Percentiles rank a stretch among this genome's conserved stretches.
Evolutionary conservation across 768 basidiomycete species (phyloP).

Genomic region (Leccinum sublutescens): DNA sequence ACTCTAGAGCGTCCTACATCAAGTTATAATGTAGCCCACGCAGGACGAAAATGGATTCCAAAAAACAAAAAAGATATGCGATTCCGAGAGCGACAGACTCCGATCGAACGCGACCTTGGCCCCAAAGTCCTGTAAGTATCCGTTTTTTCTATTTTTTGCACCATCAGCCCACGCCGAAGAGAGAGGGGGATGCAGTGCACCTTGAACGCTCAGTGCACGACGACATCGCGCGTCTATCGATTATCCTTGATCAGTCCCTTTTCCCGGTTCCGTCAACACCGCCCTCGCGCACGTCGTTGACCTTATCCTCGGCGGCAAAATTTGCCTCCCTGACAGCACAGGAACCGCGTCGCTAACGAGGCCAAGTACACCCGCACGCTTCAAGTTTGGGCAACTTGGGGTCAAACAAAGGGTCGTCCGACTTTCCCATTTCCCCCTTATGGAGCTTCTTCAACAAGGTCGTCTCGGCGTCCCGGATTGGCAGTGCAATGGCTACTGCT

Average conservation of each 20-base stretch:
- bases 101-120: constrained; percentile 60
- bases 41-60: no score
- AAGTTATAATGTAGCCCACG: no score
- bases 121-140: no score
- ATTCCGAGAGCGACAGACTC: constrained; percentile 77
- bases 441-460: constrained; percentile 73
- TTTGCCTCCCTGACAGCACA: constrained; percentile 78
- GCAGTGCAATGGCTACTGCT: no score
- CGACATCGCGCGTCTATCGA: constrained; percentile 70
- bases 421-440: constrained; percentile 67
- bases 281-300: constrained; percentile 80
- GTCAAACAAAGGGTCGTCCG: constrained; percentile 60
- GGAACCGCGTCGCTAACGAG: constrained; percentile 68
- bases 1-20: no score
- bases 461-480: constrained; percentile 83
- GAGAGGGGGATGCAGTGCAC: constrained; percentile 38
- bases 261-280: constrained; percentile 55
- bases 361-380: constrained; percentile 80
- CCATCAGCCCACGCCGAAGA: neutral
- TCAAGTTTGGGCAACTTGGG: constrained; percentile 82
- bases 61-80: no score
- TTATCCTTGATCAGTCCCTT: constrained; percentile 93
- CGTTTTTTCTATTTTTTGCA: constrained; percentile 53
- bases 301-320: constrained; percentile 50
- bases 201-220: constrained; percentile 84